Percentiles rank a stretch among this genome's conserved stretches.
phyloP scores from a whole-genome alignment of 306 rosid genomes.

The Luffa aegyptiaca region DNA sequence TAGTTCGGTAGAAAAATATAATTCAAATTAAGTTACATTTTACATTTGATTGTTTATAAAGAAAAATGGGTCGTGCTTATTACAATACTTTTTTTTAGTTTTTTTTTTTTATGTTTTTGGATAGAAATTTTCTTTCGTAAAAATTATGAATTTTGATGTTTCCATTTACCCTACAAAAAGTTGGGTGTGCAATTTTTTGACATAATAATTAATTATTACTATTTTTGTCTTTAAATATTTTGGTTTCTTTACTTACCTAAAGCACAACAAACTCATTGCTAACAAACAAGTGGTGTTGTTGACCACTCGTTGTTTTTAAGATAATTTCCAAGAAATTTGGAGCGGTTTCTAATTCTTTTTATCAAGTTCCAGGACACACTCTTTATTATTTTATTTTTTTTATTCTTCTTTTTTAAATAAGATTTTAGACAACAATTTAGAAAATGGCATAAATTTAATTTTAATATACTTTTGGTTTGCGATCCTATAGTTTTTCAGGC shows the following conservation, averaged over 20 bases:
- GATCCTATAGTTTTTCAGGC: too few relatives aligned
- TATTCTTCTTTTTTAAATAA: background rate
- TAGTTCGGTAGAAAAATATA: background rate
- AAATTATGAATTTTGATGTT: background rate
- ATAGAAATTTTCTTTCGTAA: background rate
- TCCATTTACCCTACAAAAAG: background rate
- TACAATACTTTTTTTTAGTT: background rate
- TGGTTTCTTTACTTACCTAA: background rate
- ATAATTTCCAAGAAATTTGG: background rate
- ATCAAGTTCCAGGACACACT: background rate
- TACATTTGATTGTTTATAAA: background rate
- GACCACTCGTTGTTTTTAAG: background rate
- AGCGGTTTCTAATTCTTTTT: background rate
- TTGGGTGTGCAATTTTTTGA: background rate
- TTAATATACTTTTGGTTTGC: too few relatives aligned
- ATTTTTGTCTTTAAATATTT: background rate
- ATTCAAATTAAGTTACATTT: background rate
- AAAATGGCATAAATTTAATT: too few relatives aligned
- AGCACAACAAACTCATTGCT: background rate
- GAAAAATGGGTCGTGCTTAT: background rate
- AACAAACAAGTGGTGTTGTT: background rate
- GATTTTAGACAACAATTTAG: too few relatives aligned
- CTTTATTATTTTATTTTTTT: too few relatives aligned
- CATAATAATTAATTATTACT: background rate
- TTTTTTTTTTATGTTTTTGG: too few relatives aligned